Percentiles rank a stretch among this genome's conserved stretches.
Evolutionary conservation across 2,329 filamentous ascomycete species (phyloP).

Genomic region (Xylaria sp.): DNA sequence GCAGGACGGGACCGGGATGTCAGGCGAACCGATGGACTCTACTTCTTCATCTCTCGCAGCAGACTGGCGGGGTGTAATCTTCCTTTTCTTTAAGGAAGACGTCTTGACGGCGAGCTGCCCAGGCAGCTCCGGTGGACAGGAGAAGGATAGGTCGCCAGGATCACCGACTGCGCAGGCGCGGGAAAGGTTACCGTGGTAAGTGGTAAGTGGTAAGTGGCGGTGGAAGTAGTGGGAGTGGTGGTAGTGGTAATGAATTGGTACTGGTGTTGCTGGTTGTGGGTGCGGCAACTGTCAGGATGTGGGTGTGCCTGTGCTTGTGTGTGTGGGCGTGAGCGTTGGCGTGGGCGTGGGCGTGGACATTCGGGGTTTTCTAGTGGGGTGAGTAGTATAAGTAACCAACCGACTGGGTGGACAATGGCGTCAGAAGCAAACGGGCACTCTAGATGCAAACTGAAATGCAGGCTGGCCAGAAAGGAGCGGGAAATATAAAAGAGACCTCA

Average conservation of each 20-base stretch:
- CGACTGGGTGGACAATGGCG: constrained; percentile 6
- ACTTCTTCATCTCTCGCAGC: constrained; percentile 55
- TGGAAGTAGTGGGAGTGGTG: not conserved
- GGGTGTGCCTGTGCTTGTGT: no score
- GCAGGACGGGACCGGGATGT: constrained; percentile 64
- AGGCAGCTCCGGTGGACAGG: constrained; percentile 62
- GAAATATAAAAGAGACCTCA: constrained; percentile 5
- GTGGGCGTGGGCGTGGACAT: no score
- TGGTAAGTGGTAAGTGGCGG: not conserved
- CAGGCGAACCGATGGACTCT: constrained; percentile 51
- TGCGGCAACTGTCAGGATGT: not conserved
- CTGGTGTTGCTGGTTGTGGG: constrained; percentile 6
- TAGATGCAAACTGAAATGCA: not conserved
- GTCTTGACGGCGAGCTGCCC: constrained; percentile 76
- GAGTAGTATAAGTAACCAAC: not conserved
- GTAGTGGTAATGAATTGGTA: not conserved
- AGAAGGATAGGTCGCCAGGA: constrained; percentile 29
- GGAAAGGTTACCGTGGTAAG: constrained; percentile 4
- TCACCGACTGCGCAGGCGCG: constrained; percentile 22
- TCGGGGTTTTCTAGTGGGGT: constrained; percentile 7
- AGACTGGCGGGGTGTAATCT: constrained; percentile 65
- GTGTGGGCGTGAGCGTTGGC: no score
- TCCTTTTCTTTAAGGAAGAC: constrained; percentile 80
- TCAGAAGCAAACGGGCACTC: constrained; percentile 11
- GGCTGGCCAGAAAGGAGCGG: constrained; percentile 8